phyloP scores from a whole-genome alignment of 257 asterid species.

The Solanum piurae region DNA sequence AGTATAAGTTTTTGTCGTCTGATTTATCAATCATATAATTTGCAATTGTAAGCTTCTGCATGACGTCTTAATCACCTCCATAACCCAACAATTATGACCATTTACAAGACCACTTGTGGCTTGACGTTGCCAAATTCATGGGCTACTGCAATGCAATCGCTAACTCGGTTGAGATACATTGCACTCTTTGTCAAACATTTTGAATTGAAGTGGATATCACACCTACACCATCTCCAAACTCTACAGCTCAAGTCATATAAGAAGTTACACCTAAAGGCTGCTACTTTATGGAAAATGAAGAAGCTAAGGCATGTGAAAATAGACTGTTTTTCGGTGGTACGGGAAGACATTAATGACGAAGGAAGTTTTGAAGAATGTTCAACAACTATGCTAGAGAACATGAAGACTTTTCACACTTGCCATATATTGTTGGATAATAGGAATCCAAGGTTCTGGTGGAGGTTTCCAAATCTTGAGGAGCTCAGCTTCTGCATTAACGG shows the following conservation, averaged over 20 bases:
- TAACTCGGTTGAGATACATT: neutral
- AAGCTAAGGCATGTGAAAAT: neutral
- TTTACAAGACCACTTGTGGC: no score
- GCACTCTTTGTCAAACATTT: neutral
- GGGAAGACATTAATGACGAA: neutral
- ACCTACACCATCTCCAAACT: neutral
- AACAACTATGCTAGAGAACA: neutral
- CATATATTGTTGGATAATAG: neutral
- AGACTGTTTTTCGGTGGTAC: no score
- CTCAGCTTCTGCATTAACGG: neutral
- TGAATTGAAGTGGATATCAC: neutral
- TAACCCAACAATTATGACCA: no score
- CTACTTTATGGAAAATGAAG: neutral
- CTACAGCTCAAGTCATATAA: accelerated
- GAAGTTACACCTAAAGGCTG: neutral
- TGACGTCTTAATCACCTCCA: no score
- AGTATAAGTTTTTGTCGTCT: no score
- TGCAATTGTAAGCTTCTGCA: no score
- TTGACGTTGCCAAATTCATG: neutral
- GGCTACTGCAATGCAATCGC: neutral
- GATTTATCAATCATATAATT: no score
- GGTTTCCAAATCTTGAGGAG: neutral
- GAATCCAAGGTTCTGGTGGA: neutral
- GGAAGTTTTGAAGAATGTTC: neutral
- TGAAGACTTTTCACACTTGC: neutral